A percentile compares a stretch with the other conserved stretches of the same genome.
These are phyloP conservation scores for Astraeus odoratus DNA, from an alignment of 768 basidiomycete genomes.

Conservation along the genomic window DNA sequence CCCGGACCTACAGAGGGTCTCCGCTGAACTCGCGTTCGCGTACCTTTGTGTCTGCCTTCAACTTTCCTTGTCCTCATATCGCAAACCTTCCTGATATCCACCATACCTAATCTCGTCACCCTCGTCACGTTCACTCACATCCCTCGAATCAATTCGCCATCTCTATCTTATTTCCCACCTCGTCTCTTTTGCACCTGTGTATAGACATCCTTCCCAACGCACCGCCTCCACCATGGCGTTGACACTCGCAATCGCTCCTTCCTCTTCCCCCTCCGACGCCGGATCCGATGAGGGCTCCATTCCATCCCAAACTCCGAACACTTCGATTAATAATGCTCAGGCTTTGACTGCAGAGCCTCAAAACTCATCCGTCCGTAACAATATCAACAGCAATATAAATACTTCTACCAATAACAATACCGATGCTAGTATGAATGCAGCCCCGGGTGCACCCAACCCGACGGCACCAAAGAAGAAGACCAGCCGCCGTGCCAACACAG, in stretches of 20 bases:
- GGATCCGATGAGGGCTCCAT: constrained; percentile 35
- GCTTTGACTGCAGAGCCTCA: constrained; percentile 24
- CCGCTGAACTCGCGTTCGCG: constrained; percentile 42
- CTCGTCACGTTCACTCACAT: background rate
- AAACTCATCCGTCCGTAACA: constrained; percentile 13
- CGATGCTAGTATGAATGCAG: constrained; percentile 10
- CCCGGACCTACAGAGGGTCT: constrained; percentile 28
- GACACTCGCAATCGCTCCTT: constrained; percentile 33
- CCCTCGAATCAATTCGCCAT: background rate
- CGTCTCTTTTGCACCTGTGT: background rate
- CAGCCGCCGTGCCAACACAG: constrained; percentile 87
- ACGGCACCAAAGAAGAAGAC: constrained; percentile 65
- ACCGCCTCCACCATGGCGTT: constrained; percentile 25
- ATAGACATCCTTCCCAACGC: background rate
- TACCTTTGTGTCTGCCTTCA: constrained; percentile 25
- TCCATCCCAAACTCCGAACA: constrained; percentile 43
- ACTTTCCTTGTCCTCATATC: constrained; percentile 4
- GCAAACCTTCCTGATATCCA: constrained; percentile 20
- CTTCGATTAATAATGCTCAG: constrained; percentile 29
- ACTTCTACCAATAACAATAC: constrained; percentile 21
- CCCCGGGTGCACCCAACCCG: background rate
- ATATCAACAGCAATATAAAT: constrained; percentile 8
- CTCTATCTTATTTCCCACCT: background rate
- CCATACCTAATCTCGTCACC: constrained; percentile 15
- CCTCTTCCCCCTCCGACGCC: constrained; percentile 31